Evolutionary conservation across 352 stramenopile species (phyloP).

Genomic region (Blastocystis sp.): DNA sequence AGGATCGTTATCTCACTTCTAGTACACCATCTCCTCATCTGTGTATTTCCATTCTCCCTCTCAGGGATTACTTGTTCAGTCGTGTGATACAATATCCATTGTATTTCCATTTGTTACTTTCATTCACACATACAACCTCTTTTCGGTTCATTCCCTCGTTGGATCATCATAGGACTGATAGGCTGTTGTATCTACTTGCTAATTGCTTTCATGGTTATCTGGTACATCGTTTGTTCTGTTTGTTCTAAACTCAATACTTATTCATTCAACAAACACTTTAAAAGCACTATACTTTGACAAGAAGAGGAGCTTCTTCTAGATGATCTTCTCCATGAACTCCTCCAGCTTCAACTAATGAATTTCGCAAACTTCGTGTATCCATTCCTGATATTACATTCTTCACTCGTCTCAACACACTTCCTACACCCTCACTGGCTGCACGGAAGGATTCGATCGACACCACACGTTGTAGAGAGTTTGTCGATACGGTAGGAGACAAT

Average conservation of each 20-base stretch:
- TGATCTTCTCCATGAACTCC: not conserved
- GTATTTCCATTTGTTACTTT: too few species aligned
- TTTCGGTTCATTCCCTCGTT: not conserved
- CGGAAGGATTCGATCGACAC: constrained; percentile 40
- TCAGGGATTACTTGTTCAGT: not conserved
- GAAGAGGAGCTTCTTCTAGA: constrained; percentile 16
- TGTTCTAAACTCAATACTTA: not conserved
- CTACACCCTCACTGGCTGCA: not conserved
- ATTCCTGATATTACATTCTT: not conserved
- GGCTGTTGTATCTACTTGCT: not conserved
- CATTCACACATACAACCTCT: too few species aligned
- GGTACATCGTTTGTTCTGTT: not conserved
- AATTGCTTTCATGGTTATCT: too few species aligned
- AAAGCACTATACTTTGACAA: constrained; percentile 7
- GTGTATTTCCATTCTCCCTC: not conserved
- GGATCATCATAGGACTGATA: not conserved
- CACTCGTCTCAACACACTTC: not conserved
- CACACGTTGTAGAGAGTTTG: not conserved
- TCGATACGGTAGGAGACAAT: not conserved
- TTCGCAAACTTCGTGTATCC: not conserved
- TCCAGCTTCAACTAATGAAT: not conserved
- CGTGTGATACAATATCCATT: not conserved
- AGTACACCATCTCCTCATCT: not conserved
- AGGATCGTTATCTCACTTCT: not conserved
- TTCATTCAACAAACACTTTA: not conserved